phyloP scores from a whole-genome alignment of 2,329 filamentous ascomycete genomes.

The Pseudogymnoascus sp. region DNA sequence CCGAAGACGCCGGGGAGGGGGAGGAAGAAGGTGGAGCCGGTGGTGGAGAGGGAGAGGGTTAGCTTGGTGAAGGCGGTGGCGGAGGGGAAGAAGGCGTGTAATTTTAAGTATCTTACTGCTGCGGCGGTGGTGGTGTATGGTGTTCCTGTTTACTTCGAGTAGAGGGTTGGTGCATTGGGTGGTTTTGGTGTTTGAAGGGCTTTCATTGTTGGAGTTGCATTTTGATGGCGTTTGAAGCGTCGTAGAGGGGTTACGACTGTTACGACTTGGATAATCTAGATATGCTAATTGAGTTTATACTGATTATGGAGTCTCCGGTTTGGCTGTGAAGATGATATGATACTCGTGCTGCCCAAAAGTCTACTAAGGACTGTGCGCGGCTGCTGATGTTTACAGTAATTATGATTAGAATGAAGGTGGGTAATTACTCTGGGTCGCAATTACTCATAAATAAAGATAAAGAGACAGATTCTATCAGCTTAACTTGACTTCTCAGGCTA shows the following conservation, averaged over 20 bases:
- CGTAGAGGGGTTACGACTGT: not conserved
- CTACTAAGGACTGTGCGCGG: too few relatives aligned
- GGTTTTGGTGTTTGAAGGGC: not conserved
- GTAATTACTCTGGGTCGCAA: too few relatives aligned
- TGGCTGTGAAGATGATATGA: not conserved
- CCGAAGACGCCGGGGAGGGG: slow-evolving; percentile 26
- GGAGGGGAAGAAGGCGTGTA: slow-evolving; percentile 66
- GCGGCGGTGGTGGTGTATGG: slow-evolving; percentile 93
- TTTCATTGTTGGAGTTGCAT: not conserved
- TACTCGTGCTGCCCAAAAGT: too few relatives aligned
- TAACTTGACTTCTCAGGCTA: not conserved
- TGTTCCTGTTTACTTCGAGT: slow-evolving; percentile 72
- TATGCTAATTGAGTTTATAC: not conserved
- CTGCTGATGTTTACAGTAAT: too few relatives aligned
- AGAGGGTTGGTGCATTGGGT: not conserved
- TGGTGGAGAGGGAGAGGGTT: slow-evolving; percentile 29
- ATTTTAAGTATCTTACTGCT: slow-evolving; percentile 84
- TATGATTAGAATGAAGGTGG: too few relatives aligned
- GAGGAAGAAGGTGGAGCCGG: slow-evolving; percentile 23
- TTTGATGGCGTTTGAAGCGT: not conserved
- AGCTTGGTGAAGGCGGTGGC: slow-evolving; percentile 76
- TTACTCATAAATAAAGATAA: too few relatives aligned
- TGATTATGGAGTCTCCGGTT: not conserved
- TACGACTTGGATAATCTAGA: slow-evolving; percentile 2
- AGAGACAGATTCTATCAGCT: not conserved